Conservation (phyloP, 2,329 filamentous ascomycete species). For the Talaromyces verruculosus region DNA sequence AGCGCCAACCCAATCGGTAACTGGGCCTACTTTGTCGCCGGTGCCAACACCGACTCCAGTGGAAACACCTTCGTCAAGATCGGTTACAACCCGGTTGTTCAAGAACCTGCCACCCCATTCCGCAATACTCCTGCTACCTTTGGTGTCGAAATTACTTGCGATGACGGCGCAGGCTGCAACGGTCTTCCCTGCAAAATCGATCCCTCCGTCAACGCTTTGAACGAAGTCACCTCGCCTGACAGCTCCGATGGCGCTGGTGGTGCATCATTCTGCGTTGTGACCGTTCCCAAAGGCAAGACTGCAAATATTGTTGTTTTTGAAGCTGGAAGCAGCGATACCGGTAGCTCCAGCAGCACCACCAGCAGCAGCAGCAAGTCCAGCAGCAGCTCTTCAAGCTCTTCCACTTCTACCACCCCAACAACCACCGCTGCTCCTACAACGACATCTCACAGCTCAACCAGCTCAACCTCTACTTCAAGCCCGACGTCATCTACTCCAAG, state of each 20-base stretch:
- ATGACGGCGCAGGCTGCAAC: slow-evolving; percentile 61
- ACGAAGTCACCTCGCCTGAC: slow-evolving; percentile 57
- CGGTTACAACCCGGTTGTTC: slow-evolving; percentile 75
- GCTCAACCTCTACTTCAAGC: slow-evolving; percentile 18
- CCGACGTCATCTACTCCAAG: slow-evolving; percentile 23
- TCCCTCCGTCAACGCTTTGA: slow-evolving; percentile 56
- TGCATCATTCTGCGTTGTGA: slow-evolving; percentile 73
- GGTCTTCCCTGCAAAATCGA: slow-evolving; percentile 74
- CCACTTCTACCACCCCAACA: slow-evolving; percentile 20
- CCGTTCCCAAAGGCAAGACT: slow-evolving; percentile 64
- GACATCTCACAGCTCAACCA: slow-evolving; percentile 24
- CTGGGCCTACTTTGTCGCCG: slow-evolving; percentile 75
- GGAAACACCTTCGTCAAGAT: slow-evolving; percentile 74
- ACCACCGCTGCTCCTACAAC: slow-evolving; percentile 24
- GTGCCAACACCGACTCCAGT: slow-evolving; percentile 65
- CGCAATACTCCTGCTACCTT: slow-evolving; percentile 61
- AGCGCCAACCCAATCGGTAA: slow-evolving; percentile 65
- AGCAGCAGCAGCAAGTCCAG: slow-evolving; percentile 25
- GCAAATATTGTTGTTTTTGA: slow-evolving; percentile 67
- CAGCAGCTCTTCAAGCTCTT: slow-evolving; percentile 9
- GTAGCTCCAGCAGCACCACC: slow-evolving; percentile 15
- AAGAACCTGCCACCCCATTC: slow-evolving; percentile 54
- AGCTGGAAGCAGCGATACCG: slow-evolving; percentile 37
- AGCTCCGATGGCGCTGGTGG: slow-evolving; percentile 64
- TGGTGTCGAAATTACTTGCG: slow-evolving; percentile 69